A percentile compares a stretch with the other conserved stretches of the same genome.
Evolutionary conservation across 352 stramenopile genomes (phyloP).

Genomic region (Saprolegnia diclina): DNA sequence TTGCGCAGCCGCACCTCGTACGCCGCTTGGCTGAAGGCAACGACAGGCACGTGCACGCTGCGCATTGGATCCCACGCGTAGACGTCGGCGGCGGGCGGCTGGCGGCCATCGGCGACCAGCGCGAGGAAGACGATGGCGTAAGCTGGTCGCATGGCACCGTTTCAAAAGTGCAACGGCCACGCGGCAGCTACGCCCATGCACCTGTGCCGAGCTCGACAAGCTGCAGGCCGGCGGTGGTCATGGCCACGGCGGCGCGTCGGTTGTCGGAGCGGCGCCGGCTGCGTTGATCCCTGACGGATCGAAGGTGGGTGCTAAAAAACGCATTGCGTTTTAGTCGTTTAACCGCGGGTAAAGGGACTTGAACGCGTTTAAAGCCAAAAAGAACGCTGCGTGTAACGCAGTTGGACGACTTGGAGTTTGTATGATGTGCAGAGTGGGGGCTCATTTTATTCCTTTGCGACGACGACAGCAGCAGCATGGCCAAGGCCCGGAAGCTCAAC

Average conservation of each 20-base stretch:
- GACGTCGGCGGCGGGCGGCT: not conserved
- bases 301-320: not conserved
- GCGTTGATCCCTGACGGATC: too few species aligned
- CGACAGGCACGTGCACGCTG: not conserved
- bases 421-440: not conserved
- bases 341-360: not conserved
- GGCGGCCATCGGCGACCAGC: not conserved
- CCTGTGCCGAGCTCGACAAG: not conserved
- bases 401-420: not conserved
- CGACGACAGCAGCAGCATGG: not conserved
- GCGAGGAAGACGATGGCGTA: not conserved
- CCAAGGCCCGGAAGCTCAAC: not conserved
- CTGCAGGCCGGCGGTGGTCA: too few species aligned
- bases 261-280: not conserved
- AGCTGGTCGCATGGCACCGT: not conserved
- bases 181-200: not conserved
- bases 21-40: constrained; percentile 3
- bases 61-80: constrained; percentile 6
- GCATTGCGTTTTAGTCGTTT: not conserved
- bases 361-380: not conserved
- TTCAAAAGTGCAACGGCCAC: not conserved
- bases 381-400: not conserved
- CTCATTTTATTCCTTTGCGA: not conserved
- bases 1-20: constrained; percentile 10
- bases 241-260: not conserved